Evolutionary conservation across 1,139 yeast genomes (phyloP), one percentile per base, ranked within the genome.

Genomic region (Sugiyamaella japonica): DNA sequence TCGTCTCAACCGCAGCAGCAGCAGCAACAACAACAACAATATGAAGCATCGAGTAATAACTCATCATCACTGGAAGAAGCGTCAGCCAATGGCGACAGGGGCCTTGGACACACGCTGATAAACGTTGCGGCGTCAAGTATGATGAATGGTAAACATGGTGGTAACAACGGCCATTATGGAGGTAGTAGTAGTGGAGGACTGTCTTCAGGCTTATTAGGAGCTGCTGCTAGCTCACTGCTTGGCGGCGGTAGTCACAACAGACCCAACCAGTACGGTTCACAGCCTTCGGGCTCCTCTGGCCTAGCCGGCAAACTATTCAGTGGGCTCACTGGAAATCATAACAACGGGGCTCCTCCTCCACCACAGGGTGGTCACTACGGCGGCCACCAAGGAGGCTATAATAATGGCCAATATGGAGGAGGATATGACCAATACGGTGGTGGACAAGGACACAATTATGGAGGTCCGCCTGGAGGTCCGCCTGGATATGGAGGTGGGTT

Each of bases 71-170:
- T 7, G 9, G 38, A 34, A 13, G 38, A 7, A 3, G 25, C 28
- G 15, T 8, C 23, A 7, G 48, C 39, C 23, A n/a, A 31, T 29
- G 54, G 57, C 36, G 60, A 59, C 28, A 55, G 62, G 15, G 63
- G 62, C 7, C 54, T 55, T 25, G 61, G 59, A 23, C n/a, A 15
- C 17, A 37, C 56, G 17, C 45, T 58, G 45, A 25, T 59, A 15
- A 59, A 58, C 20, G 63, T 59, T n/a, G 56, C 49, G 20, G 62
- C 57, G 20, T 59, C 61, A 7, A 58, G 49, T 9, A 38, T 55
- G 36, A 28, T 56, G 38, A 34, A 34, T 7, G 41, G 40, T 13
- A 17, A 36, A 13, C 46, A 52, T 12, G 48, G 47, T 31, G 40
- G 46, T 13, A 17, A 36, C n/a, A 39, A 52, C 8, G 48, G 47